Evolutionary conservation across 1,139 yeast species (phyloP), one percentile per base, ranked within the genome.

Genomic region (Eremothecium coryli): DNA sequence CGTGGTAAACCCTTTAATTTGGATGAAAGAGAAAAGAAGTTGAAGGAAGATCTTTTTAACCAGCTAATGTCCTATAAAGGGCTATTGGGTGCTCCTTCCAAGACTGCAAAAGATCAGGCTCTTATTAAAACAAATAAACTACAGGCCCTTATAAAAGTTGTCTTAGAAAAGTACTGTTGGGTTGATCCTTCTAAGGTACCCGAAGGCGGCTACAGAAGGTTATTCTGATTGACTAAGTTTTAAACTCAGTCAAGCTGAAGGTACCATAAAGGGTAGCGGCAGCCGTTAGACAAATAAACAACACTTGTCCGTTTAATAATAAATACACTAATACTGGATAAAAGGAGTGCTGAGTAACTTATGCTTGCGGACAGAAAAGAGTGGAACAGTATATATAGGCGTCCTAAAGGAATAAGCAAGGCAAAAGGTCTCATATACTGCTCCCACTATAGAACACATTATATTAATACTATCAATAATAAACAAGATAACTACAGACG

Each of bases 141-240:
- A 5, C 22, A 27, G 22, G n/a, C 30, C n/a, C 30, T 27, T n/a
- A 27, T 27, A 16, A 27, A 27, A 17, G 14, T 27, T 17, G 30
- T 33, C 10, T 17, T 33, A 16, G 32, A 33, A 14, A 33, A 33
- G 29, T 33, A 33, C 29, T 33, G 32, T 24, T 33, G 36, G 36
- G 32, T 33, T 2, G 32, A 33, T 23, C 36, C 36, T 4, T 14
- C 32, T 10, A 27, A 18, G 3, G 36, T 33, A 6, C 36, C 36
- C 9, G 29, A 14, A 9, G 36, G 26, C 5, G 36, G 36, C 4
- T 33, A 28, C 25, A 18, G 21, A 9, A 33, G 33, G 28, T 29
- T 29, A 29, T 29, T 21, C 16, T 29, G 22, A 20, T 20, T 8
- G n/a, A n/a, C n/a, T n/a, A n/a, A n/a, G n/a, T n/a, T n/a, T n/a